Conservation (phyloP, 2,329 filamentous ascomycete species). For the Cercospora sojina region DNA sequence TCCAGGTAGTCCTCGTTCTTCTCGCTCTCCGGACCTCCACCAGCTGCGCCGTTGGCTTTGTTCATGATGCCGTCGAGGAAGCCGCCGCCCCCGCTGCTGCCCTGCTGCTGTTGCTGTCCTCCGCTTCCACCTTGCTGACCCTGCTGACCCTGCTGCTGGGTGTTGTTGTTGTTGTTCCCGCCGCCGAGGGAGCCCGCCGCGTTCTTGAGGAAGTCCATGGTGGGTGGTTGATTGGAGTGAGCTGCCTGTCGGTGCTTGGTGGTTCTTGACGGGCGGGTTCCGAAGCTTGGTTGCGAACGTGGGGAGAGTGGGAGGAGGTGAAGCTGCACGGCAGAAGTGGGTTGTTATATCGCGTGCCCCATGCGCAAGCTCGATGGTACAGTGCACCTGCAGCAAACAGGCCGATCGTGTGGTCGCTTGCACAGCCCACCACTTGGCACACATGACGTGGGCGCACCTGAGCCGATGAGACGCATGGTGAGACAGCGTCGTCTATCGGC, state of each 20-base stretch:
- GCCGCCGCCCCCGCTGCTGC: constrained; percentile 40
- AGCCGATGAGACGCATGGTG: constrained; percentile 1
- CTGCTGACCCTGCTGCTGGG: constrained; percentile 31
- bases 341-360: constrained; percentile 15
- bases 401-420: constrained; percentile 9
- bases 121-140: constrained; percentile 22
- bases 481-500: constrained; percentile 14
- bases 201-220: constrained; percentile 52
- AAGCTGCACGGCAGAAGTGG: background rate
- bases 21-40: constrained; percentile 69
- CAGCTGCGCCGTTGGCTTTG: constrained; percentile 69
- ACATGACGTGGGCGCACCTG: constrained; percentile 11
- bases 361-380: constrained; percentile 9
- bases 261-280: background rate
- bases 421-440: constrained; percentile 27
- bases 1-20: constrained; percentile 78
- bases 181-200: constrained; percentile 40
- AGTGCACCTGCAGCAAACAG: constrained; percentile 19
- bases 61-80: constrained; percentile 62
- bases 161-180: constrained; percentile 22
- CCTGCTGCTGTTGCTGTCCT: constrained; percentile 35
- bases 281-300: background rate
- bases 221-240: constrained; percentile 16
- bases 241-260: background rate
- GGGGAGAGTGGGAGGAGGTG: background rate